phyloP scores from a whole-genome alignment of 441 rosid species.

The Jatropha multifida region DNA sequence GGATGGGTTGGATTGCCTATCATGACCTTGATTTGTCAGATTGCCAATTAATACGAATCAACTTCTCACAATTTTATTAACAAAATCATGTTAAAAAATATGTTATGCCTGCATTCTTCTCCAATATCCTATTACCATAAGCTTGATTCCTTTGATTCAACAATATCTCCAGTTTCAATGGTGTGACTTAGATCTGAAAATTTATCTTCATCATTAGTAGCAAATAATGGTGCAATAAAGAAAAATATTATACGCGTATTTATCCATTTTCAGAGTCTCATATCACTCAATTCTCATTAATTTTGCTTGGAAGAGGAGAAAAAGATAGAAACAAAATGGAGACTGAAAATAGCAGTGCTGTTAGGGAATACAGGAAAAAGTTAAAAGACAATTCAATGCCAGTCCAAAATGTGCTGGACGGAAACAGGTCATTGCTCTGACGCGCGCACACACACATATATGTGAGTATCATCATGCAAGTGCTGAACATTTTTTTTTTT shows the following conservation, averaged over 20 bases:
- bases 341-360: neutral
- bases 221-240: neutral
- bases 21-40: neutral
- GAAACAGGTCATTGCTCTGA: neutral
- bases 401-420: neutral
- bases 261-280: neutral
- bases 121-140: neutral
- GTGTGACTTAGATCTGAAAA: neutral
- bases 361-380: neutral
- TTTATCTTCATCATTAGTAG: neutral
- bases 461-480: no score
- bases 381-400: neutral
- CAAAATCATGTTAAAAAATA: neutral
- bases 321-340: no score
- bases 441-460: no score
- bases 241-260: neutral
- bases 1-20: neutral
- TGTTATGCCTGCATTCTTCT: neutral
- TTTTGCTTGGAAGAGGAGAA: neutral
- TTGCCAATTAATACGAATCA: neutral
- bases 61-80: neutral
- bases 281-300: neutral
- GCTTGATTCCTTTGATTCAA: constrained; percentile 5
- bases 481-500: neutral
- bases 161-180: constrained; percentile 2